Base-by-base conservation (phyloP, 768 basidiomycete genomes). In the Sistotremastrum suecicum region DNA sequence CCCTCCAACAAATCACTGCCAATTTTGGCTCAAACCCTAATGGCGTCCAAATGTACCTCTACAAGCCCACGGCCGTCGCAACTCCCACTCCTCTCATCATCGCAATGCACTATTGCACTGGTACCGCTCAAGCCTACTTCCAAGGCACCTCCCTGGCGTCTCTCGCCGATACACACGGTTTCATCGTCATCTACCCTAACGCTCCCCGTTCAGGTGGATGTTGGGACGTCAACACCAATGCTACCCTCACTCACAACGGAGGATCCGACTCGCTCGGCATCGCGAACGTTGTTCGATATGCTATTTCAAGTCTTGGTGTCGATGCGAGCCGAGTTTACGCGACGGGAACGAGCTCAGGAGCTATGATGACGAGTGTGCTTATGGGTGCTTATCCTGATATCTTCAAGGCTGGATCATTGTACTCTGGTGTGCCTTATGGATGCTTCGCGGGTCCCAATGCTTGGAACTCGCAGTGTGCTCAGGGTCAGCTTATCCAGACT, bases 361-460 rank as follows among this genome's bases (percentile, higher is more conserved):
- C 66, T 46, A 78, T 76, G 75, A 76, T 76, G 74, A 75, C 74
- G 46, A 72, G 69, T 52, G 74, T 75, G 29, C 60, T 76, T 37
- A 59, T 62, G 41, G 74, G 71, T 34, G 67, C 70, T 9, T 75
- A 76, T 59, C 74, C 74, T 8, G 70, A 76, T 46, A 54, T 78
- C 39, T 72, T 74, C 62, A 48, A 51, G 37, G 75, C 71, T 9
- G 72, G 68, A 29, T 50, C 68, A 32, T 67, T 64, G 12, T 70
- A 67, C 56, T 69, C 74, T 36, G 74, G 75, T 42, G 74, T 75
- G 35, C 66, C 74, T 7, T 74, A 66, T 48, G 73, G 64, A 5
- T 76, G 75, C 61, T 75, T 75, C 58, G 67, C 64, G 29, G 71
- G 69, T 4, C 51, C 72, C 8, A 60, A 63, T 44, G 52, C 63